These are phyloP conservation scores for Zymoseptoria passerinii DNA, from an alignment of 2,329 filamentous ascomycete genomes.

Conservation along the genomic window DNA sequence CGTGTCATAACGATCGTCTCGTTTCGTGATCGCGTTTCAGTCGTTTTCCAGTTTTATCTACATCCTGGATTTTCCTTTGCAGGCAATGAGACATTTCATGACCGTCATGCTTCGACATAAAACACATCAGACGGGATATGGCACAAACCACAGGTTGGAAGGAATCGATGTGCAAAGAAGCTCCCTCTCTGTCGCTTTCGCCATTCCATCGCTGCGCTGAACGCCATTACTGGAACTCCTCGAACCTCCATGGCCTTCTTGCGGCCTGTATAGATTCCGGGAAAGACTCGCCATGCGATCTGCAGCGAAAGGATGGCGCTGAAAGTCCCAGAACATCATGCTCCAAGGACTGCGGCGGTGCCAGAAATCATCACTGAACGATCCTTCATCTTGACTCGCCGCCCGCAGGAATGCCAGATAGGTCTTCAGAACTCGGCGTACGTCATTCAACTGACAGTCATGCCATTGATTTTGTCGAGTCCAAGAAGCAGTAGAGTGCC, in stretches of 20 bases:
- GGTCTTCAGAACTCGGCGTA: slow-evolving; percentile 25
- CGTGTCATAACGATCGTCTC: background rate
- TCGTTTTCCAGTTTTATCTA: background rate
- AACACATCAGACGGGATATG: background rate
- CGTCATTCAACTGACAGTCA: slow-evolving; percentile 24
- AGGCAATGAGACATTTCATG: background rate
- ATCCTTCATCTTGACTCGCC: slow-evolving; percentile 1
- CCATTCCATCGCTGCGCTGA: background rate
- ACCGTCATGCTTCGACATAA: background rate
- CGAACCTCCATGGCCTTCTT: background rate
- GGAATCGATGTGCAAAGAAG: slow-evolving; percentile 12
- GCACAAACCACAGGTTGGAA: slow-evolving; percentile 4
- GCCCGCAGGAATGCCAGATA: slow-evolving; percentile 20
- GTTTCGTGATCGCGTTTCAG: background rate
- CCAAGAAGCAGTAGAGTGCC: slow-evolving; percentile 12
- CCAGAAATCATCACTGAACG: slow-evolving; percentile 24
- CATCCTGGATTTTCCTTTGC: background rate
- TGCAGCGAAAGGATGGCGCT: background rate
- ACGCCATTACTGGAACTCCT: background rate
- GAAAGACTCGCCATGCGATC: background rate
- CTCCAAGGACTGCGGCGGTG: slow-evolving; percentile 16
- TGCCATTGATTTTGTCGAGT: slow-evolving; percentile 11
- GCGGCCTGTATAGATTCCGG: background rate
- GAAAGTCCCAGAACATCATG: slow-evolving; percentile 25
- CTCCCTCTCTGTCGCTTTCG: slow-evolving; percentile 7